Base-by-base conservation (phyloP, 495 filamentous ascomycete species). In the Lepraria neglecta region DNA sequence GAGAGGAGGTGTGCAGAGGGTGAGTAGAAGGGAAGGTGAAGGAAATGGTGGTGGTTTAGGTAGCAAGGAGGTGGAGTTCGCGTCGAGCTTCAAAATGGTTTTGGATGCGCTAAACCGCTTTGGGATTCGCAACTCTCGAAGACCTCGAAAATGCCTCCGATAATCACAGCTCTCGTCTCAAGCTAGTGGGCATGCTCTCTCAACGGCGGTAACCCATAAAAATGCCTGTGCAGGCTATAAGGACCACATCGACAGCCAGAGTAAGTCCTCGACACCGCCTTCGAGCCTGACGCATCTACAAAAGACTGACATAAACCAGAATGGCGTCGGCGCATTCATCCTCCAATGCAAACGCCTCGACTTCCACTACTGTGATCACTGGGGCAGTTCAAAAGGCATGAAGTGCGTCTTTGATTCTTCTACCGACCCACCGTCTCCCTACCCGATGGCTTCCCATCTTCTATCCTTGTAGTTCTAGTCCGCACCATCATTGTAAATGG, bases 261-360 rank as follows among this genome's bases (percentile, higher is more conserved):
- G 86, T 87, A 78, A 46, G 75, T 64, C 19, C 4, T 27, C 12
- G 17, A 6, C 14, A 51, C 14, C 12, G 10, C 47, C 19, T 15
- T 30, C 48, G 27, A 52, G 27, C n/a, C 6, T 50, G 14, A 3
- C 17, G 44, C 12, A 12, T 27, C 14, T 15, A 31, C 30, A 58
- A 42, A 27, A 0, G 3, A 58, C 52, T 68, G 48, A 68, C 38
- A 33, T 19, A 10, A 46, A 66, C 24, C 66, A 96, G 90, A 98
- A 98, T 76, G 94, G 94, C 79, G 83, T 96, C 66, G 94, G 91
- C 61, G 90, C 92, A 66, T 98, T 97, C 77, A 89, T 98, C 74
- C 81, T 96, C 62, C 92, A 96, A 83, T 98, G 94, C 83, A 95
- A 88, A 76, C 87, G 87, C 64, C 80, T 98, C 71, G 89, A 96